Conservation (phyloP, 1,284 basidiomycete genomes). For the Cystobasidium pallidum region DNA sequence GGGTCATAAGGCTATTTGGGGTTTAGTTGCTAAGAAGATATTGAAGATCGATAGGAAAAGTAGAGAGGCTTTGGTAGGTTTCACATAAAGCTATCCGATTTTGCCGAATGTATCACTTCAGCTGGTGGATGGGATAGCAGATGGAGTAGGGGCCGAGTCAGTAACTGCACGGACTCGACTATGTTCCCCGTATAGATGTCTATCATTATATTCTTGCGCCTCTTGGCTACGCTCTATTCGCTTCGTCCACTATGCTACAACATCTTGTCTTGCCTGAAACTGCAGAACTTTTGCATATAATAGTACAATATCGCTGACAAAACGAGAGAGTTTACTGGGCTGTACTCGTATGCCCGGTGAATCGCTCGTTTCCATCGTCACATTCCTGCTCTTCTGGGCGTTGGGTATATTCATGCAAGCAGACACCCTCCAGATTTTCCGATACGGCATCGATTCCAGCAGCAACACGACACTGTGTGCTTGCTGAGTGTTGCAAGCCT, state of each 20-base stretch:
- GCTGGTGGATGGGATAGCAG: too few species aligned
- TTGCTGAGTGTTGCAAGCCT: too few species aligned
- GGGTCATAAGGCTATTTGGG: constrained; percentile 51
- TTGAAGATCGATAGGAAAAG: constrained; percentile 50
- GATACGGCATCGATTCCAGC: too few species aligned
- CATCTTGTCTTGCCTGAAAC: not conserved
- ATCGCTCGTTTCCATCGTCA: too few species aligned
- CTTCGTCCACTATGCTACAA: constrained; percentile 8
- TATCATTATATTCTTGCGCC: not conserved
- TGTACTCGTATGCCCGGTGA: too few species aligned
- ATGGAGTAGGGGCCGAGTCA: too few species aligned
- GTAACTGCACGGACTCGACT: too few species aligned
- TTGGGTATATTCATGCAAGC: not conserved
- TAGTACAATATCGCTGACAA: not conserved
- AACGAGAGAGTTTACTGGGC: too few species aligned
- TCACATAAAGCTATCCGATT: constrained; percentile 21
- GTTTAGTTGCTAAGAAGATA: constrained; percentile 47
- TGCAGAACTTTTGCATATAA: not conserved
- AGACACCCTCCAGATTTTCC: too few species aligned
- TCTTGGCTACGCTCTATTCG: not conserved
- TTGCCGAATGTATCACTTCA: too few species aligned
- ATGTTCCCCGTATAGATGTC: too few species aligned
- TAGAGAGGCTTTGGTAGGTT: constrained; percentile 46
- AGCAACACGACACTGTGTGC: too few species aligned
- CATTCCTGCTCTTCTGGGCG: not conserved